These are phyloP conservation scores for Hyparrhenia diplandra DNA, from an alignment of 176 grass and related monocot species.

Conservation along the genomic window DNA sequence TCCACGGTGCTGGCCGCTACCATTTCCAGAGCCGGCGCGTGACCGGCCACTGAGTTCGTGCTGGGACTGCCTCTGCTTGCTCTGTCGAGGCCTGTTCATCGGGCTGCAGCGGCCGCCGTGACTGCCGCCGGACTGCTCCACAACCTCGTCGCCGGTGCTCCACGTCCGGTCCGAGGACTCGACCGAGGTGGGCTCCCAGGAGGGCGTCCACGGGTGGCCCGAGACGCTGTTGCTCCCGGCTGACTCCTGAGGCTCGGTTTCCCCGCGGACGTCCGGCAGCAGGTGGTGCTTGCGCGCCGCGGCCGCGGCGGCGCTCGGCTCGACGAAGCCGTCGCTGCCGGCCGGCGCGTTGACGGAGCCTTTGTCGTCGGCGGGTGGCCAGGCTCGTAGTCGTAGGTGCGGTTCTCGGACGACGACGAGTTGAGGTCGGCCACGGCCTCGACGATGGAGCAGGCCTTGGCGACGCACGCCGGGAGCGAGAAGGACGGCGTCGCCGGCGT, in stretches of 20 bases:
- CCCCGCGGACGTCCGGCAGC: constrained; percentile 41
- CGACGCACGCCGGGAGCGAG: constrained; percentile 71
- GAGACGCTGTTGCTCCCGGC: constrained; percentile 84
- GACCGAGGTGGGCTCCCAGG: constrained; percentile 60
- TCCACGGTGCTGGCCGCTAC: constrained; percentile 30
- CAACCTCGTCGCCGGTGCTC: constrained; percentile 50
- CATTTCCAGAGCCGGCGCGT: constrained; percentile 13
- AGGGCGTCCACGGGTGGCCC: constrained; percentile 42
- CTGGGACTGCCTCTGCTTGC: constrained; percentile 36
- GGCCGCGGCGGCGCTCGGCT: constrained; percentile 34
- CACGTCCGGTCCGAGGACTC: constrained; percentile 75
- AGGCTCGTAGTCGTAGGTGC: not conserved
- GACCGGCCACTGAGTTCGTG: constrained; percentile 10
- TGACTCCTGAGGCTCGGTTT: constrained; percentile 72
- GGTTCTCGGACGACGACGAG: constrained; percentile 48
- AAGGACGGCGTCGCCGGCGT: constrained; percentile 27
- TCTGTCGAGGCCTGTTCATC: constrained; percentile 24
- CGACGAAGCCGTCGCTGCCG: constrained; percentile 29
- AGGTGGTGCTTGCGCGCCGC: constrained; percentile 53
- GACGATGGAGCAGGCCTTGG: constrained; percentile 83
- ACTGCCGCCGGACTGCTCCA: constrained; percentile 30
- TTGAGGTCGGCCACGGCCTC: constrained; percentile 92
- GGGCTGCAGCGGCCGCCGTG: constrained; percentile 1
- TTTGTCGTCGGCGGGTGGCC: constrained; percentile 21
- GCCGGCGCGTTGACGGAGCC: constrained; percentile 34